Base-by-base conservation (phyloP, 129 eudicot species). In the Lactuca sativa region DNA sequence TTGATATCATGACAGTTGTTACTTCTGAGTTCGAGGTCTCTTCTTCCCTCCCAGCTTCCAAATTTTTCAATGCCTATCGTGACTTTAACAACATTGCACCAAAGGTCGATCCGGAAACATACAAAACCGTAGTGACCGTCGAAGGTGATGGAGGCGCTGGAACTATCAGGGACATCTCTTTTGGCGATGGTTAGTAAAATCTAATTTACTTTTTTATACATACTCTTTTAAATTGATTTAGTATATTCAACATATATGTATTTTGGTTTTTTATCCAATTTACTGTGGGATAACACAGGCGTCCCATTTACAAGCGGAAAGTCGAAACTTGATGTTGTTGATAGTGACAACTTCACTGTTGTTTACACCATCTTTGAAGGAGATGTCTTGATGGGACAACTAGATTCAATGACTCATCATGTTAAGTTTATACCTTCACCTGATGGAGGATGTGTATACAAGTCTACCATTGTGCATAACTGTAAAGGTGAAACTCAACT, bases 301-400 rank as follows among this genome's bases (percentile, higher is more conserved):
- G 31, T 51, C 41, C 60, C 71, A 66, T 66, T 30, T 59, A 51
- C 18, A 44, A 31, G 34, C 52, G 72, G 34, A 67, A 52, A 51
- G 60, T 31, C 72, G 9, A 67, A 67, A 59, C 18, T 67, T n/a
- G 71, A 51, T 66, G 72, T 52, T 67, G 32, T 67, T 51, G 72
- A 67, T 6, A 32, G 17, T 9, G 61, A 52, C 16, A 67, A 67
- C 72, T 52, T 51, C 16, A 16, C 7, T 25, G 34, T 67, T 52
- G 16, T 60, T 33, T 67, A 67, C 72, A 66, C 59, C 7, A 10
- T 33, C 11, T 64, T 21, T 65, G 70, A 65, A 66, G 59, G 71
- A 13, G 44, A 66, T 16, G 47, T 48, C 25, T 66, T 49, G 71
- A 66, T 66, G 71, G 71, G 71, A 13, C 33, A 44, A 49, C 30